These are phyloP conservation scores for Forsythia viridissima DNA, from an alignment of 257 asterid species.

Conservation along the genomic window DNA sequence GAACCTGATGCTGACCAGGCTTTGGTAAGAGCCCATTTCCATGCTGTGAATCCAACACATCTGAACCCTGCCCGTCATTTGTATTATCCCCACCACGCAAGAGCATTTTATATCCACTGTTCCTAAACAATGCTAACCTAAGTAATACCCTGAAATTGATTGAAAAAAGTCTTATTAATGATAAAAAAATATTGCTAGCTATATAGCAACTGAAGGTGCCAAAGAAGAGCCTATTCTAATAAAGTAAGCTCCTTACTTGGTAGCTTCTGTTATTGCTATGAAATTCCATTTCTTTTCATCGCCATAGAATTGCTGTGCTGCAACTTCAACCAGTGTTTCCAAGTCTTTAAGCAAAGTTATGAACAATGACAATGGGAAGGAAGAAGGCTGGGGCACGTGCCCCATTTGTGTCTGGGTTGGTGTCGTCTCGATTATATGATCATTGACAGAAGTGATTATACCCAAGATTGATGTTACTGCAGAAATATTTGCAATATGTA, in stretches of 20 bases:
- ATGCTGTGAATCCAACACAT: slow-evolving; percentile 33
- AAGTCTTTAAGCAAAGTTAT: slow-evolving; percentile 89
- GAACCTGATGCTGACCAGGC: slow-evolving; percentile 41
- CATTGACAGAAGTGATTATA: slow-evolving; percentile 68
- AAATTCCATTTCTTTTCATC: slow-evolving; percentile 90
- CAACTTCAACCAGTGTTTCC: slow-evolving; percentile 96
- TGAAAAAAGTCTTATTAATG: slow-evolving; percentile 16
- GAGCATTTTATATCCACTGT: slow-evolving; percentile 87
- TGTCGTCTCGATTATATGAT: slow-evolving; percentile 74
- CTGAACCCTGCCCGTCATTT: slow-evolving; percentile 39
- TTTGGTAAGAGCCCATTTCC: slow-evolving; percentile 31
- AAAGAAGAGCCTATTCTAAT: slow-evolving; percentile 13
- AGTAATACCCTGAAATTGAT: slow-evolving; percentile 65
- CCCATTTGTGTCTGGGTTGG: slow-evolving; percentile 40
- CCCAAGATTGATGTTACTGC: slow-evolving; percentile 91
- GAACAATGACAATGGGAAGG: slow-evolving; percentile 77
- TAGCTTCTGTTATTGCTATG: slow-evolving; percentile 74
- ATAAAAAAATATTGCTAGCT: slow-evolving; percentile 8
- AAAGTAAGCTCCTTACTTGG: slow-evolving; percentile 51
- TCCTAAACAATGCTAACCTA: slow-evolving; percentile 63
- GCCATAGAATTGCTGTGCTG: slow-evolving; percentile 76
- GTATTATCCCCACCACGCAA: slow-evolving; percentile 85
- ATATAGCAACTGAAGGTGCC: slow-evolving; percentile 12
- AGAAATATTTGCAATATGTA: slow-evolving; percentile 16
- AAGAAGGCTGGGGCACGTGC: slow-evolving; percentile 46